Conservation (phyloP, 352 stramenopile species). For the Phytophthora podocarpi region DNA sequence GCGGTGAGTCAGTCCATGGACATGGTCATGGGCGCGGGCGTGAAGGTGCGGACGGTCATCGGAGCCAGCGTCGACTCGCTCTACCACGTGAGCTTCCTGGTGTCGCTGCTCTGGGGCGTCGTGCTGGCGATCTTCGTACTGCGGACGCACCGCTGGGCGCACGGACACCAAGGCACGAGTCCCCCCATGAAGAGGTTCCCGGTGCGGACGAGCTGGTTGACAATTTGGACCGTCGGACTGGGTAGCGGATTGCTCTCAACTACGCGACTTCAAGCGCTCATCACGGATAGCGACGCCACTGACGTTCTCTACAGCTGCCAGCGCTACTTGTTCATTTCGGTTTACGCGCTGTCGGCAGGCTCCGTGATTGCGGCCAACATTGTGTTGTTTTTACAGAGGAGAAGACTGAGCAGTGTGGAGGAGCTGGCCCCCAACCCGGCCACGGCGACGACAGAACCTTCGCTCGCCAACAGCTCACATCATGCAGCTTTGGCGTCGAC, state of each 20-base stretch:
- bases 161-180: conserved; percentile 9
- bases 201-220: conserved; percentile 51
- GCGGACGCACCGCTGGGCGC: conserved; percentile 21
- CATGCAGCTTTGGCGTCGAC: conserved; percentile 23
- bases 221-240: conserved; percentile 51
- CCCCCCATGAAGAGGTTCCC: conserved; percentile 39
- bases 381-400: conserved; percentile 36
- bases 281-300: conserved; percentile 25
- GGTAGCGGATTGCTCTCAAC: conserved; percentile 47
- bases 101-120: conserved; percentile 55
- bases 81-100: conserved; percentile 45
- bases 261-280: conserved; percentile 29
- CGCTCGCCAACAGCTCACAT: conserved; percentile 19
- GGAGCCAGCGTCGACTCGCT: conserved; percentile 47
- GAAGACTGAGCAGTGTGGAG: conserved; percentile 3
- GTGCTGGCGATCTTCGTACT: conserved; percentile 57
- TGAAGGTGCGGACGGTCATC: conserved; percentile 44
- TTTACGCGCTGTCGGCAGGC: conserved; percentile 40
- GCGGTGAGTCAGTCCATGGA: conserved; percentile 60
- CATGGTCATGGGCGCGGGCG: conserved; percentile 48
- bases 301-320: conserved; percentile 15
- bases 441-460: conserved; percentile 21
- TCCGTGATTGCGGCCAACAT: conserved; percentile 39
- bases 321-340: conserved; percentile 36
- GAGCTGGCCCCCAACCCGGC: conserved; percentile 11